Conservation (phyloP, 441 rosid genomes). For the Populus hybrid region DNA sequence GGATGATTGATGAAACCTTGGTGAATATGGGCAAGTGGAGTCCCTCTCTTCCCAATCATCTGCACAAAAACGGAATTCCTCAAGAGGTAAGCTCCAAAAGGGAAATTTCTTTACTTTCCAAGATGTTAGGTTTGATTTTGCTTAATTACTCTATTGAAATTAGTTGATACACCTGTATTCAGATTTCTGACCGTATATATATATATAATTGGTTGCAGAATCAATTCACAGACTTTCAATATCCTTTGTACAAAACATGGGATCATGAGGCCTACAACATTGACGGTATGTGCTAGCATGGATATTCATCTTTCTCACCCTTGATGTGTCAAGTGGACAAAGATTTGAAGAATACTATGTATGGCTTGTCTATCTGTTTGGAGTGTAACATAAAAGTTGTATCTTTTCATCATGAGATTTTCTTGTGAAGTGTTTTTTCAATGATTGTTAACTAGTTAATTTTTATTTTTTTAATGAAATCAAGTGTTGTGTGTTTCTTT, state of each 20-base stretch:
- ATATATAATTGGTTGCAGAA: slow-evolving; percentile 30
- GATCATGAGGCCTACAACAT: neutral
- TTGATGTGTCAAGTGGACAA: slow-evolving; percentile 9
- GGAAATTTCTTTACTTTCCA: slow-evolving; percentile 1
- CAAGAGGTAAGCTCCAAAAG: slow-evolving; percentile 40
- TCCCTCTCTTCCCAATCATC: slow-evolving; percentile 37
- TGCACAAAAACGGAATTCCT: slow-evolving; percentile 34
- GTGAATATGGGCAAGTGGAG: slow-evolving; percentile 36
- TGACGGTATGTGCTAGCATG: neutral
- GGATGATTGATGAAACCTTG: slow-evolving; percentile 34
- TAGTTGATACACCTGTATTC: neutral
- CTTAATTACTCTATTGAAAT: neutral
- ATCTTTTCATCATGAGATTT: neutral
- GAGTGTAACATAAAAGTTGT: neutral
- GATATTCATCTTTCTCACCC: neutral
- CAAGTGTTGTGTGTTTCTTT: neutral
- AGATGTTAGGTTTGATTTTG: neutral
- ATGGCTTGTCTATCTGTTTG: slow-evolving; percentile 9
- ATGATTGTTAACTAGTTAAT: neutral
- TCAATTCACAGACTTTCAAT: slow-evolving; percentile 29
- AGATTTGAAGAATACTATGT: slow-evolving; percentile 14
- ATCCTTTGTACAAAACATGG: neutral
- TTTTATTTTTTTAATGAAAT: too few relatives aligned
- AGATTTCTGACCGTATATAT: slow-evolving; percentile 5
- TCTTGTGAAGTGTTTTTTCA: neutral